Evolutionary conservation across 75 land plant species (phyloP), one percentile per base, ranked within the genome.

Genomic region (Cupressus sempervirens): DNA sequence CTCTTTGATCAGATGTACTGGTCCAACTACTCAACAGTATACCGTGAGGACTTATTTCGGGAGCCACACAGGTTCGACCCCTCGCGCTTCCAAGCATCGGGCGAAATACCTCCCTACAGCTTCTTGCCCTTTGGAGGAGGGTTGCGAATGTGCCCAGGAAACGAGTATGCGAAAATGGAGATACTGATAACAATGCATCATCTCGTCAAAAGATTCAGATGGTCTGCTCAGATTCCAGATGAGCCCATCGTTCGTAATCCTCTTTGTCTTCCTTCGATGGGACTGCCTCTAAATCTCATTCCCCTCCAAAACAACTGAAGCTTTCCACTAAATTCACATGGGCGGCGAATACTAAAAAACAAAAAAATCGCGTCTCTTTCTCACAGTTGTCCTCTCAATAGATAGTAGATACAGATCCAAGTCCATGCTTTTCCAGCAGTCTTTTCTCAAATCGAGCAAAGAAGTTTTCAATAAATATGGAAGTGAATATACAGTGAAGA

Each of bases 111-210:
- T 48, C 94, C 93, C 0, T 92, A 87, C 83, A 86, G 84, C 4
- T 94, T 79, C 43, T 67, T 94, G 7, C 88, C 96, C 0, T 93
- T 94, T 77, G 96, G 96, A 82, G 96, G 91, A 34, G 95, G 96
- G 13, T 91, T 92, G 46, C 87, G 91, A 20, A 87, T 89, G 7
- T 93, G 96, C 72, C 94, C 93, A 11, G 93, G 94, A 29, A 50
- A 84, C 50, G 95, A 91, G 74, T 91, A 90, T 94, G 96, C 94
- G 13, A 88, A 84, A 72, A 82, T 92, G 74, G 96, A 93, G 80
- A 91, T 86, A 2, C 84, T 94, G 30, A 76, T 91, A 1, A 38
- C 87, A 1, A 62, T 94, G 20, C 95, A 93, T 53, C 84, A 93
- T 76, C 65, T 93, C n/a, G 91, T 92, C 26, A 90, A 85, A 32